Conservation (phyloP, 2,329 filamentous ascomycete species). For the Huntiella bhutanensis region DNA sequence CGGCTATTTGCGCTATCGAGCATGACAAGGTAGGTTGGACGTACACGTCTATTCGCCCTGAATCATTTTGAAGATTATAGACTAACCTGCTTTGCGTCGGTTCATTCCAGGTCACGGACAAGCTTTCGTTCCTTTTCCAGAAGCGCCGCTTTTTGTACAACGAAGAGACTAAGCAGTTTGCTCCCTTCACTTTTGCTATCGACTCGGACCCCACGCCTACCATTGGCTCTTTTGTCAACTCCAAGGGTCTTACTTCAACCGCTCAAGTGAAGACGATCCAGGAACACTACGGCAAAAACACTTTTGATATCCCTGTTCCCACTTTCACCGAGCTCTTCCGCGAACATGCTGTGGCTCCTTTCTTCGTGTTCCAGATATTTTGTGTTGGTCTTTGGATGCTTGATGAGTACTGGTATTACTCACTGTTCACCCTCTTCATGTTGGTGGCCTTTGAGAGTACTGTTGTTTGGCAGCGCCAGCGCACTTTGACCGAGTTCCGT, state of each 20-base stretch:
- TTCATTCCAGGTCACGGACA: slow-evolving; percentile 40
- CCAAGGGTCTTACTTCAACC: slow-evolving; percentile 52
- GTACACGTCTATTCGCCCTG: background rate
- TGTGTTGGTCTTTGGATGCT: slow-evolving; percentile 97
- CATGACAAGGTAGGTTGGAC: slow-evolving; percentile 42
- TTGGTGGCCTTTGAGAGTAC: slow-evolving; percentile 94
- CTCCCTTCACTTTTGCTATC: slow-evolving; percentile 64
- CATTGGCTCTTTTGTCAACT: slow-evolving; percentile 61
- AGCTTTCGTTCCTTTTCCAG: slow-evolving; percentile 86
- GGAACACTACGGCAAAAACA: slow-evolving; percentile 89
- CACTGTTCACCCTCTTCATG: slow-evolving; percentile 97
- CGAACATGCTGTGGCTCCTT: slow-evolving; percentile 94
- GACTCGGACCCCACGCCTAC: slow-evolving; percentile 69
- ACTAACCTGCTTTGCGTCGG: slow-evolving; percentile 2
- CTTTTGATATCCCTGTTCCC: slow-evolving; percentile 93
- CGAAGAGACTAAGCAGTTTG: slow-evolving; percentile 51
- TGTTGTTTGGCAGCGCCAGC: slow-evolving; percentile 95
- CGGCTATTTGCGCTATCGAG: slow-evolving; percentile 70
- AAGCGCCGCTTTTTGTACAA: slow-evolving; percentile 90
- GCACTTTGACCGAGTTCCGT: slow-evolving; percentile 87
- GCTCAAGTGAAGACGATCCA: slow-evolving; percentile 64
- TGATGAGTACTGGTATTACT: slow-evolving; percentile 99
- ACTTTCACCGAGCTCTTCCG: slow-evolving; percentile 92
- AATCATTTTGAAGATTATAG: background rate
- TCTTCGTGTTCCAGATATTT: slow-evolving; percentile 98